These are phyloP conservation scores for Aureobasidium sp. DNA, from an alignment of 2,329 filamentous ascomycete species.

Conservation along the genomic window DNA sequence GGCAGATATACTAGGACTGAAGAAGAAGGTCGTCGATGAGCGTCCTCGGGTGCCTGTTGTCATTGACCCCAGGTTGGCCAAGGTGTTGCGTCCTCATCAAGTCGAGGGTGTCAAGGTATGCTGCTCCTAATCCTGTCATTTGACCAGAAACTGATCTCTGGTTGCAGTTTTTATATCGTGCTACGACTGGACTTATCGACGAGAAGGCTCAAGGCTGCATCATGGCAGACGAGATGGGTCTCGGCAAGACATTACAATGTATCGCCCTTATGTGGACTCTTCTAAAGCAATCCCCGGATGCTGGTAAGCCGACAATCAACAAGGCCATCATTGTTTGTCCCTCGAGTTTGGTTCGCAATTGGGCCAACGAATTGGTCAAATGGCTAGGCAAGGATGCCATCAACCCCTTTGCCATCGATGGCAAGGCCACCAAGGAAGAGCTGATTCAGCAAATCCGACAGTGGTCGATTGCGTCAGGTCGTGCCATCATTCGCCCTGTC, in stretches of 20 bases:
- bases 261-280: conserved; percentile 96
- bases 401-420: conserved; percentile 90
- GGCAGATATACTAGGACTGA: conserved; percentile 88
- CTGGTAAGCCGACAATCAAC: conserved; percentile 88
- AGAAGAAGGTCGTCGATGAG: conserved; percentile 69
- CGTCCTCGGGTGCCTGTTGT: conserved; percentile 91
- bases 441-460: conserved; percentile 83
- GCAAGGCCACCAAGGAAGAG: conserved; percentile 92
- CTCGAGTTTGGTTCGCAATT: conserved; percentile 92
- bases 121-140: neutral
- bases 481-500: conserved; percentile 81
- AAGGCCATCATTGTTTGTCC: conserved; percentile 97
- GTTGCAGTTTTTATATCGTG: conserved; percentile 72
- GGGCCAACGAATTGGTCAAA: conserved; percentile 94
- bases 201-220: conserved; percentile 93
- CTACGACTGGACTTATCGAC: conserved; percentile 92
- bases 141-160: neutral
- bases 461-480: conserved; percentile 89
- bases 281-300: conserved; percentile 88
- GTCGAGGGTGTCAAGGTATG: conserved; percentile 79
- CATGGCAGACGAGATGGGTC: conserved; percentile 98
- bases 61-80: conserved; percentile 82
- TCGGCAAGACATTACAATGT: conserved; percentile 95
- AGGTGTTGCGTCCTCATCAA: conserved; percentile 91
- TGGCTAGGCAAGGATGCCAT: conserved; percentile 92